Base-by-base conservation (phyloP, 2,329 filamentous ascomycete genomes). In the Fusarium coicis region DNA sequence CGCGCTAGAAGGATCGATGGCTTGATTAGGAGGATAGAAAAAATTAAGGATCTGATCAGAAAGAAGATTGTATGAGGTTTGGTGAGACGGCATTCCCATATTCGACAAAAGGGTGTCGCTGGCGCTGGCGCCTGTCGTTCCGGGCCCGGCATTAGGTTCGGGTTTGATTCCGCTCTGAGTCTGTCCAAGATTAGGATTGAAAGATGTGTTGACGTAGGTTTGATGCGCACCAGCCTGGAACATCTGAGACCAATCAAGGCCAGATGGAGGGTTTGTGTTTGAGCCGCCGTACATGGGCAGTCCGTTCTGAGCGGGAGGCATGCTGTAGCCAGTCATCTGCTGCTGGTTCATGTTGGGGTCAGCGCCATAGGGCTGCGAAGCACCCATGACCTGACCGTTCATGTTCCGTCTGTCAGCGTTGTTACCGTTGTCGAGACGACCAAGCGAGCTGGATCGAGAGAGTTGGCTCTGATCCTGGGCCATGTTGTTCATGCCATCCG, bases 201-300 rank as follows among this genome's bases (percentile, higher is more conserved):
- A 90, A 80, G 87, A 86, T 81, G 85, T 85, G 84, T 86, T 88
- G 85, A 89, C 88, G 84, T 89, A 91, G 83, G 87, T 85, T 83
- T 90, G 86, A 83, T 92, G 89, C 85, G 89, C 87, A 88, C 90
- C 91, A 85, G 91, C 83, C 85, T 91, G 92, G 86, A 93, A 93
- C 90, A 94, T 93, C 81, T 92, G 89, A 79, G 91, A 88, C 92
- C 92, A 94, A 84, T 94, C 92, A 85, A 92, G 85, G 85, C 87
- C 83, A 81, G 87, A 85, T 84, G 88, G 86, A 83, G 91, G 89
- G 82, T 87, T 87, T 83, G 87, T 84, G 83, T 87, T 88, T 76
- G 88, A 88, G 80, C 85, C 86, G 79, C 85, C 86, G 81, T 90
- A 90, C 85, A 90, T 90, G 71, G 87, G 87, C 86, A 91, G 88